Percentiles rank a stretch among this genome's conserved stretches.
Evolutionary conservation across 352 stramenopile species (phyloP).

Genomic region (Pythium dissotocum): DNA sequence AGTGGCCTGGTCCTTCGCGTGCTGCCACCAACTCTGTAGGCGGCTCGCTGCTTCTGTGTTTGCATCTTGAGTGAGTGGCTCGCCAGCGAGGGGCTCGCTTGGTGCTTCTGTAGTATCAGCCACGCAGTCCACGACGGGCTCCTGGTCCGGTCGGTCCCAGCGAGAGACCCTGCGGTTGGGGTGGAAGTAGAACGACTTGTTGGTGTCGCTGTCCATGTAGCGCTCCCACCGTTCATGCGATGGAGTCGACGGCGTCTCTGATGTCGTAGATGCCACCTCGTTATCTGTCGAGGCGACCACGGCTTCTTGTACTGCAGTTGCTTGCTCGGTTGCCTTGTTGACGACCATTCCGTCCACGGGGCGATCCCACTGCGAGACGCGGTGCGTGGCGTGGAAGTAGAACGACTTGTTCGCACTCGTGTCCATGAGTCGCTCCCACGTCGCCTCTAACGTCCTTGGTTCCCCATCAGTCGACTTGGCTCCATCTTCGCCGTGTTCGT

Average conservation of each 20-base stretch:
- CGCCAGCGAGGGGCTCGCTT: not conserved
- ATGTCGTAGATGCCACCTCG: not conserved
- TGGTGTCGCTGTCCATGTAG: slow-evolving; percentile 46
- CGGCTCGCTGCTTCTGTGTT: not conserved
- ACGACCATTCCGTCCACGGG: slow-evolving; percentile 8
- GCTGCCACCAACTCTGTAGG: not conserved
- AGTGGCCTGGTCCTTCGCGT: slow-evolving; percentile 5
- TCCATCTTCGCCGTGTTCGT: not conserved
- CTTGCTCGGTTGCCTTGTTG: not conserved
- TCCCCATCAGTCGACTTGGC: not conserved
- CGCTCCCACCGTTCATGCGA: slow-evolving; percentile 41
- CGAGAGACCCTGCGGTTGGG: slow-evolving; percentile 36
- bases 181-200: slow-evolving; percentile 66
- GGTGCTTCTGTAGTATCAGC: not conserved
- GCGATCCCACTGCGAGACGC: slow-evolving; percentile 27
- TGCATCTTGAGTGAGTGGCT: not conserved
- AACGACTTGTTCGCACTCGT: slow-evolving; percentile 22
- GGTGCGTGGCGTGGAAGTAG: slow-evolving; percentile 18
- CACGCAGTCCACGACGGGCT: slow-evolving; percentile 11
- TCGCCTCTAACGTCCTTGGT: not conserved
- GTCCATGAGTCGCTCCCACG: slow-evolving; percentile 27
- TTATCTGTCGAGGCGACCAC: not conserved
- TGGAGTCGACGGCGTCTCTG: not conserved
- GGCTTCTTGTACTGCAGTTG: not conserved
- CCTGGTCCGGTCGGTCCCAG: slow-evolving; percentile 24